Conservation (phyloP, 2,329 filamentous ascomycete genomes). For the Botryotinia calthae region DNA sequence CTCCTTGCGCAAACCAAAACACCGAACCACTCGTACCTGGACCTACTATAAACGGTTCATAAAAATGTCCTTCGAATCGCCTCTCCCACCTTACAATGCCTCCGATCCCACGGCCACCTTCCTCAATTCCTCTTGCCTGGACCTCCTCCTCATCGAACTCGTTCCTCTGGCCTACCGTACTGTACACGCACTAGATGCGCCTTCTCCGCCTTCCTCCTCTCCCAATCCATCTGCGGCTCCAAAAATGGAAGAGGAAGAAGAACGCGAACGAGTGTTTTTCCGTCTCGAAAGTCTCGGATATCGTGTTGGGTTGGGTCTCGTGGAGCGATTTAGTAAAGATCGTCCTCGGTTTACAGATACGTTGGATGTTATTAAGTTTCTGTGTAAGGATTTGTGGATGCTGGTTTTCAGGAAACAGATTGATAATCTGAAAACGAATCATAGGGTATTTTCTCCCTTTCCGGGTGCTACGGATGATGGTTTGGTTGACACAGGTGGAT, state of each 20-base stretch:
- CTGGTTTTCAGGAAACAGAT: slow-evolving; percentile 95
- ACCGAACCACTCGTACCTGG: not conserved
- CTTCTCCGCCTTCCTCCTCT: slow-evolving; percentile 23
- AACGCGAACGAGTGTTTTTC: slow-evolving; percentile 80
- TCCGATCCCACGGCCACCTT: slow-evolving; percentile 73
- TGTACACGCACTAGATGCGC: slow-evolving; percentile 62
- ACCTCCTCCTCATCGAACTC: slow-evolving; percentile 93
- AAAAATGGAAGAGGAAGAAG: slow-evolving; percentile 71
- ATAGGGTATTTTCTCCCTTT: slow-evolving; percentile 58
- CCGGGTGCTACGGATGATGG: not conserved
- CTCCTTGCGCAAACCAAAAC: not conserved
- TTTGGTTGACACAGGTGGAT: not conserved
- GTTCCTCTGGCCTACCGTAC: slow-evolving; percentile 91
- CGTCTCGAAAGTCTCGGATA: slow-evolving; percentile 83
- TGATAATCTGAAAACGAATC: slow-evolving; percentile 98
- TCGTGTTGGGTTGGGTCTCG: slow-evolving; percentile 85
- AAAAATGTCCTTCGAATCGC: slow-evolving; percentile 70
- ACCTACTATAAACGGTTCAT: too few species aligned
- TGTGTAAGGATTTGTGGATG: slow-evolving; percentile 98
- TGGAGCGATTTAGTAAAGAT: slow-evolving; percentile 82
- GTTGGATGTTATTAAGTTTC: slow-evolving; percentile 94
- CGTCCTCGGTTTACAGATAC: slow-evolving; percentile 87
- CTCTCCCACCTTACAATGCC: slow-evolving; percentile 66
- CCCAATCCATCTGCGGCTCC: slow-evolving; percentile 11
- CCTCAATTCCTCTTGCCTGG: slow-evolving; percentile 80